Evolutionary conservation across 345 rosid species (phyloP).

Genomic region (Conringia planisiliqua): DNA sequence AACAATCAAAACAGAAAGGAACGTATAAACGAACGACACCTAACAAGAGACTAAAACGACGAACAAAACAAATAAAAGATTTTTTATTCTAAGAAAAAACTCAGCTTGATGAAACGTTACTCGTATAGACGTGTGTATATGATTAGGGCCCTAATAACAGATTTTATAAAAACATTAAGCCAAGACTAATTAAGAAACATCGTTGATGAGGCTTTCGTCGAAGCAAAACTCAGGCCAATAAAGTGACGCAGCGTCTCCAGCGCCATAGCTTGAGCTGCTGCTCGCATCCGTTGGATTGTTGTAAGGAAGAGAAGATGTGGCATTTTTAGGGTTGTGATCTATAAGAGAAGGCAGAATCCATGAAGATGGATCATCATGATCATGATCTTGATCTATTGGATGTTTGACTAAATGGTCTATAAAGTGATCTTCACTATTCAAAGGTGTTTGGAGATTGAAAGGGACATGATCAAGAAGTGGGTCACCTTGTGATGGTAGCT

Average conservation of each 20-base stretch:
- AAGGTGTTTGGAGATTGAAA: constrained; percentile 34
- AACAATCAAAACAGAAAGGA: neutral
- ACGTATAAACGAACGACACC: neutral
- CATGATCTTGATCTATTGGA: constrained; percentile 10
- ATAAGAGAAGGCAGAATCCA: constrained; percentile 35
- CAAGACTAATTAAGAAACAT: constrained; percentile 20
- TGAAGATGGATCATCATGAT: constrained; percentile 25
- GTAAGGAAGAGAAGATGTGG: constrained; percentile 11
- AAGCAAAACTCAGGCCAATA: constrained; percentile 38
- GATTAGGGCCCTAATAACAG: neutral
- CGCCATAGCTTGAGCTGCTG: constrained; percentile 35
- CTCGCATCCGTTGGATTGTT: constrained; percentile 24
- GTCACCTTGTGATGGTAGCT: constrained; percentile 29
- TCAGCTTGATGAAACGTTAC: constrained; percentile 1
- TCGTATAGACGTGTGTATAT: constrained; percentile 13
- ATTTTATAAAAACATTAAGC: neutral
- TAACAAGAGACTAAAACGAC: constrained; percentile 14
- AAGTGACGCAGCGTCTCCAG: constrained; percentile 21
- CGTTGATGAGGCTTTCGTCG: constrained; percentile 33
- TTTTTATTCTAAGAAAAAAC: neutral
- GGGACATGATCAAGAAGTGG: constrained; percentile 35
- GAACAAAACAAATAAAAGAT: constrained; percentile 1
- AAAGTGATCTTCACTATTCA: constrained; percentile 32
- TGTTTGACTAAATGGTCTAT: constrained; percentile 26
- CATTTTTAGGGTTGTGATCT: constrained; percentile 11